phyloP scores from a whole-genome alignment of 2,329 filamentous ascomycete genomes.

The Huntiella moniliformis region DNA sequence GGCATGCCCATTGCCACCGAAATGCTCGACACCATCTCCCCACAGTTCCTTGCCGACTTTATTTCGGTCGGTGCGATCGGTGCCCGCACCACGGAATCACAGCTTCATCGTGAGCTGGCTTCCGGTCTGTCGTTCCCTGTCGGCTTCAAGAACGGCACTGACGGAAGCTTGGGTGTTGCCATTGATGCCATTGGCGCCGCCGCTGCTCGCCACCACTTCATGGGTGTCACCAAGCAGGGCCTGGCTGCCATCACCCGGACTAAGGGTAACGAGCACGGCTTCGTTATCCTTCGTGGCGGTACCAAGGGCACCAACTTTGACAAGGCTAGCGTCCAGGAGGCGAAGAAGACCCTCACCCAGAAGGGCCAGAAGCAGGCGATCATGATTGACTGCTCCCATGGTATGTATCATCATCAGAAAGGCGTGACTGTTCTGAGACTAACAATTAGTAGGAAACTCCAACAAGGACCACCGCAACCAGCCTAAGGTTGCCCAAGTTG shows the following conservation, averaged over 20 bases:
- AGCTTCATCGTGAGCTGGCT: slow-evolving; percentile 88
- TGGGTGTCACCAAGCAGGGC: slow-evolving; percentile 96
- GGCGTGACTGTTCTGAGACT: neutral
- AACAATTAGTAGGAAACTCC: slow-evolving; percentile 45
- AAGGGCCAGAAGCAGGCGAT: slow-evolving; percentile 76
- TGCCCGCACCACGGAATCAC: slow-evolving; percentile 87
- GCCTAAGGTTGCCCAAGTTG: slow-evolving; percentile 67
- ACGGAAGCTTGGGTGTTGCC: slow-evolving; percentile 74
- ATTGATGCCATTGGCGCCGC: slow-evolving; percentile 90
- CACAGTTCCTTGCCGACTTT: slow-evolving; percentile 90
- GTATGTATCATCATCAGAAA: slow-evolving; percentile 26
- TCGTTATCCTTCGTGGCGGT: slow-evolving; percentile 85
- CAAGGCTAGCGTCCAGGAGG: slow-evolving; percentile 58
- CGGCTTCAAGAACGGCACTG: slow-evolving; percentile 98
- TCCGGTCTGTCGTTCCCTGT: slow-evolving; percentile 93
- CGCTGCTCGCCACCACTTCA: slow-evolving; percentile 81
- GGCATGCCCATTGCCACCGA: slow-evolving; percentile 94
- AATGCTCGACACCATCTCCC: slow-evolving; percentile 97
- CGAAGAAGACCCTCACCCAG: slow-evolving; percentile 59
- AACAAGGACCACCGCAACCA: slow-evolving; percentile 96
- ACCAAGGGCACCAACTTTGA: slow-evolving; percentile 89
- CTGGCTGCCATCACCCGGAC: slow-evolving; percentile 89
- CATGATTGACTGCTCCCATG: slow-evolving; percentile 98
- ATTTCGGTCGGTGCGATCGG: slow-evolving; percentile 93
- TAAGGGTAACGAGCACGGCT: slow-evolving; percentile 87